Evolutionary conservation across 345 rosid genomes (phyloP), one percentile per base, ranked within the genome.

Genomic region (Crucihimalaya himalaica): DNA sequence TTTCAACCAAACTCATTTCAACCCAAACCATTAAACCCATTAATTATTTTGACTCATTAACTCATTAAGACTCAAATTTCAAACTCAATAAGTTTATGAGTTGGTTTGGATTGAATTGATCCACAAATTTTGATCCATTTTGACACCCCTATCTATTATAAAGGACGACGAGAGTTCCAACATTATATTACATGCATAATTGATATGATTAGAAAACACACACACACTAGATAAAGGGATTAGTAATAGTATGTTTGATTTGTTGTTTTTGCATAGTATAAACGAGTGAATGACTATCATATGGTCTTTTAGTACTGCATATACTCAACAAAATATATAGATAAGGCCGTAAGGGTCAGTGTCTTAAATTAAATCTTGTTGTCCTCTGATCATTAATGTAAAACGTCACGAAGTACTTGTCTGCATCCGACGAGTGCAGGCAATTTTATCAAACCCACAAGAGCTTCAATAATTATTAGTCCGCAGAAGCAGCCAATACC

Each of bases 401-500:
- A 31, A 45, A 70, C 68, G 68, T 63, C 54, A 43, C 63, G 15
- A 56, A 57, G 29, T 66, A 65, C 28, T 57, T 35, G 66, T 73
- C 71, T 35, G 50, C 13, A 65, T 8, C 47, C 23, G 72, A 66
- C 25, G 53, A 19, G 11, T 74, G 18, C 78, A 46, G 61, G 66
- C 66, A 66, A 20, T 14, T 39, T 23, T 25, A 75, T 68, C 74
- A 75, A 60, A 51, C 23, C 63, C 68, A 75, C 69, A 67, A 42
- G 55, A 75, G 57, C 67, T 39, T 28, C 61, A 28, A 39, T 40
- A 21, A 53, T 76, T 52, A 43, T 45, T 54, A 69, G 75, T 76
- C 79, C 70, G 75, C 79, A 69, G 31, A 76, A 63, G 20, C 62
- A 45, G 74, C 75, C 71, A 69, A 53, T 42, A 40, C 27, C 32